These are phyloP conservation scores for Amanita jacksonii DNA, from an alignment of 768 basidiomycete genomes.

Conservation along the genomic window DNA sequence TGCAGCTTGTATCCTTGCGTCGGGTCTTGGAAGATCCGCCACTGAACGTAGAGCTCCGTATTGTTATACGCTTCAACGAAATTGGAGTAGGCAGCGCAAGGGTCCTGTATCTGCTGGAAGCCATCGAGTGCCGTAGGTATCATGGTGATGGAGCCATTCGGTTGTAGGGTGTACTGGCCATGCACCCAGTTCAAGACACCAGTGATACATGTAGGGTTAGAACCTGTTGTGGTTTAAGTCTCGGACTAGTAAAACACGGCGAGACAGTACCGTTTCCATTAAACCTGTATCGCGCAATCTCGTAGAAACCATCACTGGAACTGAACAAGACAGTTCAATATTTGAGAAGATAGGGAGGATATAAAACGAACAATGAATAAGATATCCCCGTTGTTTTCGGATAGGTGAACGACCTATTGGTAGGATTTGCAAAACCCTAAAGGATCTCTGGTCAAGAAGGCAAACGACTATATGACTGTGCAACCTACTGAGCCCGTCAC, in stretches of 20 bases:
- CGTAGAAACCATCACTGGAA: constrained; percentile 69
- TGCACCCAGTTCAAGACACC: constrained; percentile 88
- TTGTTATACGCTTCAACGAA: constrained; percentile 79
- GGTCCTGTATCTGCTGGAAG: constrained; percentile 90
- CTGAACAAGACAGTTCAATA: constrained; percentile 24
- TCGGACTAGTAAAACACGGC: neutral
- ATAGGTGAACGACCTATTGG: constrained; percentile 74
- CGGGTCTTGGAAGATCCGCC: constrained; percentile 68
- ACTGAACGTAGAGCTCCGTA: constrained; percentile 53
- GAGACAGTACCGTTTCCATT: constrained; percentile 58
- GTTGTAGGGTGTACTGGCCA: constrained; percentile 56
- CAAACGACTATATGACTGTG: neutral
- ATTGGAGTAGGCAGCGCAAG: constrained; percentile 83
- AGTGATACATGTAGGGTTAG: constrained; percentile 81
- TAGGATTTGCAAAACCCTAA: constrained; percentile 80
- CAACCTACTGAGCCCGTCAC: constrained; percentile 72
- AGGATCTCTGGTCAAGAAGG: constrained; percentile 9
- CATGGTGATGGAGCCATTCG: constrained; percentile 76
- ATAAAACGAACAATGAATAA: constrained; percentile 71
- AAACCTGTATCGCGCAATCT: constrained; percentile 88
- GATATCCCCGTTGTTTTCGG: constrained; percentile 81
- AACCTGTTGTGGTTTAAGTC: constrained; percentile 33
- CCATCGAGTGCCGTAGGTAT: constrained; percentile 70
- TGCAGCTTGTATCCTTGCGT: constrained; percentile 58
- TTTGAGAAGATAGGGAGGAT: neutral